Conservation (phyloP, 2,329 filamentous ascomycete genomes). For the Pseudomassariella vexata region DNA sequence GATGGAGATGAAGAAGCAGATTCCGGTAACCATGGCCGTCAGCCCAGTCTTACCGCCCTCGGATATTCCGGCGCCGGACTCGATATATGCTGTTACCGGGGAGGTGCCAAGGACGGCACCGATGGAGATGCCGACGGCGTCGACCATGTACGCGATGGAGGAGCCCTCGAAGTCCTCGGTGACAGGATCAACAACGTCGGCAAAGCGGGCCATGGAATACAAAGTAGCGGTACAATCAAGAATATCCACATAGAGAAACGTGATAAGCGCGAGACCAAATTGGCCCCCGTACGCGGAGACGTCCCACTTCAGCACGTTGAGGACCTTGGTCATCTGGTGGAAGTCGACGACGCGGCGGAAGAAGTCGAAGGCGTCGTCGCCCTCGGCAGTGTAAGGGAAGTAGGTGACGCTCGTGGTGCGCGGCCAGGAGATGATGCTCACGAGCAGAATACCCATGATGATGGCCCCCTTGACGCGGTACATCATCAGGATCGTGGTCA, state of each 20-base stretch:
- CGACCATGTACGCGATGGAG: constrained; percentile 76
- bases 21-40: constrained; percentile 71
- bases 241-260: constrained; percentile 87
- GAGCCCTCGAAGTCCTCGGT: constrained; percentile 87
- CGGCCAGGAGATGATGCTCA: constrained; percentile 87
- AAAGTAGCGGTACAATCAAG: constrained; percentile 81
- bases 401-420: constrained; percentile 70
- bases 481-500: constrained; percentile 76
- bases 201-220: constrained; percentile 85
- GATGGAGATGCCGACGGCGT: constrained; percentile 73
- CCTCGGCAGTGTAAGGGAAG: constrained; percentile 67
- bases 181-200: constrained; percentile 70
- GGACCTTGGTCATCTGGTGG: constrained; percentile 64
- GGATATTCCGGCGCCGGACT: constrained; percentile 84
- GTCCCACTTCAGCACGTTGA: constrained; percentile 71
- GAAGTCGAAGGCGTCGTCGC: constrained; percentile 71
- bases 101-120: constrained; percentile 72
- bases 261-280: constrained; percentile 79
- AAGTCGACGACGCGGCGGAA: constrained; percentile 86
- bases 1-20: constrained; percentile 81
- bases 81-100: constrained; percentile 81
- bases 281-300: constrained; percentile 63
- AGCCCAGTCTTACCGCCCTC: constrained; percentile 82
- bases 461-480: constrained; percentile 85
- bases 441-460: constrained; percentile 75